Conservation (phyloP, 257 asterid species). For the Ocimum tenuiflorum region DNA sequence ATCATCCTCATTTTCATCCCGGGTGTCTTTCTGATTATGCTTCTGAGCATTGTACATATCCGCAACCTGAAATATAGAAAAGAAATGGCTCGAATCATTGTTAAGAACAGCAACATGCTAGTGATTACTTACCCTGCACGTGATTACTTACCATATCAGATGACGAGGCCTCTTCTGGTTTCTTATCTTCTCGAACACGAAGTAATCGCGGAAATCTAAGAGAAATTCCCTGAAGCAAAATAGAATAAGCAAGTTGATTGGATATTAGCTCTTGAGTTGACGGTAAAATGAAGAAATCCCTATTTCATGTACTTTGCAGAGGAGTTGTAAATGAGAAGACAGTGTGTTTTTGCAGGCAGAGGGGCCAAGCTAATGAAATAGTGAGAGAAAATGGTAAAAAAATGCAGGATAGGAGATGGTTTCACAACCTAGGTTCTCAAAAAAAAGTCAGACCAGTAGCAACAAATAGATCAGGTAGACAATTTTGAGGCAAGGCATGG, state of each 20-base stretch:
- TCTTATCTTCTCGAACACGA: slow-evolving; percentile 82
- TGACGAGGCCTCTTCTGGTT: slow-evolving; percentile 80
- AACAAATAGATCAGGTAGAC: too few species aligned
- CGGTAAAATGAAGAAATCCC: neutral
- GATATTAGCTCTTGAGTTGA: neutral
- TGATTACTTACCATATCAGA: slow-evolving; percentile 60
- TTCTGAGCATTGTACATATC: slow-evolving; percentile 73
- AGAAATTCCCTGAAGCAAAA: slow-evolving; percentile 64
- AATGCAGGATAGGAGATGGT: too few species aligned
- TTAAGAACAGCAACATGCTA: neutral
- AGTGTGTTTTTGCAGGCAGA: neutral
- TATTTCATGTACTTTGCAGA: neutral
- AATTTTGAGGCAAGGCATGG: too few species aligned
- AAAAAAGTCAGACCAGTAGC: too few species aligned
- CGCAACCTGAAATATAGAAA: slow-evolving; percentile 51
- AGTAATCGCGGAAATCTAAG: slow-evolving; percentile 82
- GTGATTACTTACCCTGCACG: neutral
- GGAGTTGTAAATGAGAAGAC: too few species aligned
- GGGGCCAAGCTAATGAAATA: neutral
- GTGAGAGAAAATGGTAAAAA: too few species aligned
- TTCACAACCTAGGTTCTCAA: too few species aligned
- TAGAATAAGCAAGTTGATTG: slow-evolving; percentile 18
- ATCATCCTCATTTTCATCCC: slow-evolving; percentile 53
- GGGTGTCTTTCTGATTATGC: slow-evolving; percentile 42
- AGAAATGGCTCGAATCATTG: slow-evolving; percentile 10